These are phyloP conservation scores for Beauveria sp. DNA, from an alignment of 2,329 filamentous ascomycete genomes.

Conservation along the genomic window DNA sequence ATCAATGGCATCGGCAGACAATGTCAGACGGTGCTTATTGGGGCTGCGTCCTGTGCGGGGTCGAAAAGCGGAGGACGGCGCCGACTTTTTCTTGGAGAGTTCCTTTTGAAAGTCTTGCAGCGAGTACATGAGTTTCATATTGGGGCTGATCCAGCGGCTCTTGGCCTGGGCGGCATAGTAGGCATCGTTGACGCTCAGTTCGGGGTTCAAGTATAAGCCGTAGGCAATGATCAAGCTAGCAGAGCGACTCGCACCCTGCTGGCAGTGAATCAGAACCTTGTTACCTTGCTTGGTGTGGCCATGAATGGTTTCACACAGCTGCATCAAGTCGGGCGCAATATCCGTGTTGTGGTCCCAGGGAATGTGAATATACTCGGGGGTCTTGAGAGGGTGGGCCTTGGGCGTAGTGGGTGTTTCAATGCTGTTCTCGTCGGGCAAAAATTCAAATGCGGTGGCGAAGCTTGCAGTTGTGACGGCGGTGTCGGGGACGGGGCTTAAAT, in stretches of 20 bases:
- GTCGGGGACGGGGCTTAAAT: slow-evolving; percentile 40
- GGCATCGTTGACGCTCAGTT: slow-evolving; percentile 71
- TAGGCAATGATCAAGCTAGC: slow-evolving; percentile 83
- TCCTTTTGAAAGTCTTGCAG: slow-evolving; percentile 73
- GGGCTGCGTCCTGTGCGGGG: slow-evolving; percentile 46
- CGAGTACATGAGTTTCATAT: slow-evolving; percentile 89
- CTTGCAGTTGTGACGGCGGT: slow-evolving; percentile 51
- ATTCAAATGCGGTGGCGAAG: slow-evolving; percentile 56
- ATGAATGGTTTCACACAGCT: slow-evolving; percentile 69
- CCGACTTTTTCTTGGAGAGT: slow-evolving; percentile 42
- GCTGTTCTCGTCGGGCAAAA: slow-evolving; percentile 31
- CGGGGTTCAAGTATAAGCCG: slow-evolving; percentile 70
- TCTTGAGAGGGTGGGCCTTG: slow-evolving; percentile 40
- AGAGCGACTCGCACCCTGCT: slow-evolving; percentile 78
- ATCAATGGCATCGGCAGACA: slow-evolving; percentile 53
- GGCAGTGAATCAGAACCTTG: slow-evolving; percentile 75
- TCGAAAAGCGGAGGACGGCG: slow-evolving; percentile 37
- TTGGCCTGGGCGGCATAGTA: slow-evolving; percentile 74
- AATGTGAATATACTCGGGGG: slow-evolving; percentile 80
- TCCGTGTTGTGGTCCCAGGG: slow-evolving; percentile 87
- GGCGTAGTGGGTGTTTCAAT: slow-evolving; percentile 45
- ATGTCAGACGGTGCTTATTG: slow-evolving; percentile 51
- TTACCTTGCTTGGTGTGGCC: slow-evolving; percentile 64
- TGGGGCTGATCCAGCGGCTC: slow-evolving; percentile 82
- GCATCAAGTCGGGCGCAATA: slow-evolving; percentile 69